phyloP scores from a whole-genome alignment of 2,329 filamentous ascomycete species.

The Ophiosphaerella herpotricha region DNA sequence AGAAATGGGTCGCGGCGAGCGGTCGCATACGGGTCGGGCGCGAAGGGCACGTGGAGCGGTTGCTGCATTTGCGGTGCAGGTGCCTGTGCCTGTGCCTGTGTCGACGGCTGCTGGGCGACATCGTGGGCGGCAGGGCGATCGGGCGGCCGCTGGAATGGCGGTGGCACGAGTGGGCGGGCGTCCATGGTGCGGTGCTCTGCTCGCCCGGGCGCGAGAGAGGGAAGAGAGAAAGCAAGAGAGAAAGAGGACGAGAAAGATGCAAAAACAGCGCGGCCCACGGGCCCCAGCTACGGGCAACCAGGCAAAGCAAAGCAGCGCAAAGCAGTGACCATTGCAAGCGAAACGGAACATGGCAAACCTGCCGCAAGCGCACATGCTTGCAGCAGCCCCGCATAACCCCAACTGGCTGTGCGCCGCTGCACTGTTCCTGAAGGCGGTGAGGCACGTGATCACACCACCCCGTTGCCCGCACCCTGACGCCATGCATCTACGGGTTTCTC shows the following conservation, averaged over 20 bases:
- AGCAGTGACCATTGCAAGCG: too few species aligned
- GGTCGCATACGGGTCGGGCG: constrained; percentile 52
- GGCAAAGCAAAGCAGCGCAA: too few species aligned
- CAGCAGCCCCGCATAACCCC: too few species aligned
- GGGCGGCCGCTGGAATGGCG: constrained; percentile 44
- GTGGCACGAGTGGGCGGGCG: constrained; percentile 45
- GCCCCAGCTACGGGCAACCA: not conserved
- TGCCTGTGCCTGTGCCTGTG: constrained; percentile 21
- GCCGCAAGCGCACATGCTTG: too few species aligned
- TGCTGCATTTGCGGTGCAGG: constrained; percentile 33
- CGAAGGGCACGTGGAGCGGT: constrained; percentile 51
- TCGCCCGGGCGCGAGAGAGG: constrained; percentile 19
- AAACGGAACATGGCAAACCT: too few species aligned
- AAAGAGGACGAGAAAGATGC: not conserved
- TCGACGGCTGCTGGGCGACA: constrained; percentile 55
- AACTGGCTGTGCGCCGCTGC: not conserved
- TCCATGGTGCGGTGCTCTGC: constrained; percentile 38
- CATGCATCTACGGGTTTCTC: constrained; percentile 1
- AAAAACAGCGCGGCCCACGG: not conserved
- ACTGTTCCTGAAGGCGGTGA: constrained; percentile 5
- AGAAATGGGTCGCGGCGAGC: constrained; percentile 54
- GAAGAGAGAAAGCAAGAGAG: not conserved
- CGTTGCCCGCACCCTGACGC: constrained; percentile 9
- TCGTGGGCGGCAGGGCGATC: constrained; percentile 58
- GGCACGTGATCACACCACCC: not conserved